Conservation (phyloP, 2,329 filamentous ascomycete species). For the Macrophomina pseudophaseolina region DNA sequence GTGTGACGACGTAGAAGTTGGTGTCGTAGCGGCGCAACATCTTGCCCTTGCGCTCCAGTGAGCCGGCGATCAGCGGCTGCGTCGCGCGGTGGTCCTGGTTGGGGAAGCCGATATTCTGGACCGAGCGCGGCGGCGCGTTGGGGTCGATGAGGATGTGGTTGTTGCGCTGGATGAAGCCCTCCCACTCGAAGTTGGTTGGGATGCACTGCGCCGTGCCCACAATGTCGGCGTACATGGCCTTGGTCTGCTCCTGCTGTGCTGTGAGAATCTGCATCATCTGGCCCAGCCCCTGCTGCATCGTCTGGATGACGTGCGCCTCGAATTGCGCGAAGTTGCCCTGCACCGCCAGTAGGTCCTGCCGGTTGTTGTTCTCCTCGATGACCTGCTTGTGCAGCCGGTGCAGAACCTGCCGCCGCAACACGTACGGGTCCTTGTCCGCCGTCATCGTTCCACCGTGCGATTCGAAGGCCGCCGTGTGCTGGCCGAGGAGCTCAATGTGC, state of each 20-base stretch:
- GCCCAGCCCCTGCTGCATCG: slow-evolving; percentile 80
- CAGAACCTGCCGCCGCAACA: slow-evolving; percentile 79
- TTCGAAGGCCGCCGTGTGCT: slow-evolving; percentile 81
- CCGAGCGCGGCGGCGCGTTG: slow-evolving; percentile 71
- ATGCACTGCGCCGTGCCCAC: slow-evolving; percentile 76
- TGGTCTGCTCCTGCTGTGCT: slow-evolving; percentile 80
- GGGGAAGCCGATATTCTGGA: slow-evolving; percentile 79
- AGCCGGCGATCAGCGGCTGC: slow-evolving; percentile 83
- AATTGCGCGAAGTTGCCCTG: slow-evolving; percentile 89
- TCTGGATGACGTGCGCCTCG: slow-evolving; percentile 82
- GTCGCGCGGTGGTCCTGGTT: slow-evolving; percentile 86
- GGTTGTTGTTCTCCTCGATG: slow-evolving; percentile 93
- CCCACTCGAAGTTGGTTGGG: slow-evolving; percentile 88
- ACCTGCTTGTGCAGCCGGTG: slow-evolving; percentile 90
- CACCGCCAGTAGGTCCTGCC: slow-evolving; percentile 87
- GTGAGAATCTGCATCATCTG: slow-evolving; percentile 82
- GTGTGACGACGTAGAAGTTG: slow-evolving; percentile 88
- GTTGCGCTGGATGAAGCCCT: slow-evolving; percentile 77
- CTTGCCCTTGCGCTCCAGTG: slow-evolving; percentile 86
- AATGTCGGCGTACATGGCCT: slow-evolving; percentile 83
- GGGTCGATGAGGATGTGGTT: slow-evolving; percentile 77
- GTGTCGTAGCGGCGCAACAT: slow-evolving; percentile 82
- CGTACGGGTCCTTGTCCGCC: slow-evolving; percentile 82
- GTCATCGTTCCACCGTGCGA: slow-evolving; percentile 73
- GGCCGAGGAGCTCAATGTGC: slow-evolving; percentile 91